These are phyloP conservation scores for Botrytis paeoniae DNA, from an alignment of 2,329 filamentous ascomycete genomes.

Conservation along the genomic window DNA sequence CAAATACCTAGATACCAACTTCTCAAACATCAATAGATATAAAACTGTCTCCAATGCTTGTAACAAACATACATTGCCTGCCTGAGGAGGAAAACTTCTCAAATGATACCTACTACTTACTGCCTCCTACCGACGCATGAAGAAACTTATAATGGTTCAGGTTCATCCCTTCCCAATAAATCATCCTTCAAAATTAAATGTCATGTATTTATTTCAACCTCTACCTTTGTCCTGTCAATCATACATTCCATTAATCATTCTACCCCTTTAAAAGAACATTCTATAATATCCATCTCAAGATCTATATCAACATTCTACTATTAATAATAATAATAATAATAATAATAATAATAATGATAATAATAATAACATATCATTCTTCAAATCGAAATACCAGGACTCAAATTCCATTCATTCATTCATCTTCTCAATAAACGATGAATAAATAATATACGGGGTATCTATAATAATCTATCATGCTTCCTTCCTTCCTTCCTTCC, in stretches of 20 bases:
- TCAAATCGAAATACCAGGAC: not conserved
- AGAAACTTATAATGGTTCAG: constrained; percentile 9
- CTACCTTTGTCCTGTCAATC: not conserved
- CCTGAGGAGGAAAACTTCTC: not conserved
- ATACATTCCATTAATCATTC: not conserved
- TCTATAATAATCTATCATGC: not conserved
- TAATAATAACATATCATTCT: not conserved
- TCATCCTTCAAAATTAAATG: not conserved
- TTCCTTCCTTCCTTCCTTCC: not conserved
- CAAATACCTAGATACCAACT: no score
- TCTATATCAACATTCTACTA: not conserved
- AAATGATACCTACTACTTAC: not conserved
- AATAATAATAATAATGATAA: not conserved
- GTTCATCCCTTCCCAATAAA: not conserved
- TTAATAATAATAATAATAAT: not conserved
- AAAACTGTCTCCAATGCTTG: not conserved
- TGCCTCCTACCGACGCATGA: not conserved
- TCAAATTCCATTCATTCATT: not conserved
- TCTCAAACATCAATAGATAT: not conserved
- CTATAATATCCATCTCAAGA: not conserved
- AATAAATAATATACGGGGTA: not conserved
- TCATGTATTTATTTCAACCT: not conserved
- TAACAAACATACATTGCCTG: not conserved
- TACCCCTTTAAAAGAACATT: not conserved
- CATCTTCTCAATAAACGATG: not conserved